phyloP scores from a whole-genome alignment of 139 green algal species.

The Mychonastes homosphaera region DNA sequence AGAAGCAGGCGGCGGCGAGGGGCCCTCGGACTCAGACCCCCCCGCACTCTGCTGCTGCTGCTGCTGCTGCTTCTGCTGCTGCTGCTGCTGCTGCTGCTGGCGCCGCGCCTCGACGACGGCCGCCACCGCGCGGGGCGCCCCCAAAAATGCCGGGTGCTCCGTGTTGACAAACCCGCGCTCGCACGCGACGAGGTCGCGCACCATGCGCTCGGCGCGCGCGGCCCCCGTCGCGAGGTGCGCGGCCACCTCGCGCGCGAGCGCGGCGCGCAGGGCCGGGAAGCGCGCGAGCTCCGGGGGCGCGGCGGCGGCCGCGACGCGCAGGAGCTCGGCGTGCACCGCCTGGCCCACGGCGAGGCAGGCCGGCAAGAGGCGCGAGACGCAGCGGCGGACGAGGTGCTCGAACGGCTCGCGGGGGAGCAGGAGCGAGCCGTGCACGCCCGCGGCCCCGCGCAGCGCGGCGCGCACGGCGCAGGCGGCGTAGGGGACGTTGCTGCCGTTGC shows the following conservation, averaged over 20 bases:
- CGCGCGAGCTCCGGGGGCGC: conserved; percentile 51
- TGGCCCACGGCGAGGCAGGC: conserved; percentile 8
- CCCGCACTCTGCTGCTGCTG: not conserved
- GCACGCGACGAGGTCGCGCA: conserved; percentile 61
- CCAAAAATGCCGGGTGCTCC: conserved; percentile 83
- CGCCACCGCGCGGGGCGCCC: conserved; percentile 59
- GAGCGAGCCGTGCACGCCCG: conserved; percentile 64
- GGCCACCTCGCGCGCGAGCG: not conserved
- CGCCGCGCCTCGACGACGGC: conserved; percentile 27
- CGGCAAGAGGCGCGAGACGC: conserved; percentile 49
- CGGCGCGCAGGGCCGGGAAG: conserved; percentile 35
- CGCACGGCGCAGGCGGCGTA: not conserved
- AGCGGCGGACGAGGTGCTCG: conserved; percentile 77
- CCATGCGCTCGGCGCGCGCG: conserved; percentile 55
- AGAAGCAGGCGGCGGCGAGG: not conserved
- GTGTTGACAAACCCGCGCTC: conserved; percentile 97
- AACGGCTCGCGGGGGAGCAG: conserved; percentile 90
- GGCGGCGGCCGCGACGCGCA: conserved; percentile 63
- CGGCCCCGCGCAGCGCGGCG: too few relatives aligned
- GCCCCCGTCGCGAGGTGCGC: conserved; percentile 19
- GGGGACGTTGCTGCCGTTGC: not conserved
- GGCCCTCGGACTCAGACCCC: not conserved
- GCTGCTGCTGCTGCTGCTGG: conserved; percentile 2
- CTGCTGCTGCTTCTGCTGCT: not conserved
- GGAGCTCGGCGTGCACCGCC: conserved; percentile 64